Evolutionary conservation across 345 rosid species (phyloP), one percentile per base, ranked within the genome.

Genomic region (Aegle marmelos): DNA sequence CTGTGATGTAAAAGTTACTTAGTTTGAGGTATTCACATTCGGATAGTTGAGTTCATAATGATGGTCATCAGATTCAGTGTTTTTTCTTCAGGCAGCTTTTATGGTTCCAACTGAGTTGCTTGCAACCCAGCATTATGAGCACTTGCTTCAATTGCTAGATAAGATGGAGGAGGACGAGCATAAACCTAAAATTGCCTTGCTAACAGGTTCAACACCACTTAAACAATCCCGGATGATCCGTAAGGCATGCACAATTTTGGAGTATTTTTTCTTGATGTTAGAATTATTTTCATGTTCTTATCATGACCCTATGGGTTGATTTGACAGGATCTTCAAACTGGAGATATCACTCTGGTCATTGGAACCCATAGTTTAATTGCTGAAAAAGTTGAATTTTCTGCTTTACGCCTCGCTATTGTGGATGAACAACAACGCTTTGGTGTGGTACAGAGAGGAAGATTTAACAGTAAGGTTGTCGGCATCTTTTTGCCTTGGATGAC

Each of bases 361-460:
- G 99, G 97, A 80, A 94, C 99, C 77, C 98, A 92, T 82, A 89
- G 95, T 88, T 84, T 96, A 75, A 96, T 96, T 74, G 92, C 97
- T 41, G 97, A 96, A 80, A 89, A 82, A 57, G 82, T 92, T 79
- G 99, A 94, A 82, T 96, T 89, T 87, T 84, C 91, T 69, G 86
- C 93, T 74, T 82, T 94, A 83, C 94, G 99, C n/a, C 92, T 96
- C 73, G 89, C 99, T 62, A 92, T 96, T 77, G 98, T 96, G 72
- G 99, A 96, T 81, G 98, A 94, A 88, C 97, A 94, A 75, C 99
- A 96, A 83, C 94, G 98, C 63, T 95, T 95, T 92, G 99, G 99
- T 66, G 98, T 95, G 76, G 90, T 96, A 83, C 99, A 96, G 82
- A 92, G 99, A 84, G 99, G 98, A 81, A 92, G 88, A 70, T 94